Evolutionary conservation across 2,329 filamentous ascomycete species (phyloP), one percentile per base, ranked within the genome.

Genomic region (Exophiala oligosperma): DNA sequence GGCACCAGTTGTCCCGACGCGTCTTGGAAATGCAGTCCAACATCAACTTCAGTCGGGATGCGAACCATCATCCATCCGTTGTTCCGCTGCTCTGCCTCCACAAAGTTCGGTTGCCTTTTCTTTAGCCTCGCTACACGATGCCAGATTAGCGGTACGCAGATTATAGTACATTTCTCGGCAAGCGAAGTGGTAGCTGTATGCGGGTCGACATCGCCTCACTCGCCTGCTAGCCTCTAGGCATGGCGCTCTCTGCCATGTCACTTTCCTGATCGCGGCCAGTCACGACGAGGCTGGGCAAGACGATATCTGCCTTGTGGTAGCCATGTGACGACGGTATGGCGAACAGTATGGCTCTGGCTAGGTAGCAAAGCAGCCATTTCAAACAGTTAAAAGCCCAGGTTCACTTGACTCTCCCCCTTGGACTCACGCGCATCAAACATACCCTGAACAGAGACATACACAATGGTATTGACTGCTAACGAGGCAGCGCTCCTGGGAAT

Each of bases 401-500:
- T 28, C 26, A 7, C 4, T 28, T 28, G 26, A 28, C 26, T 28
- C 26, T 28, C 26, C 26, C 7, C 17, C 26, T 4, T 28, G 26
- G 26, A 28, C 26, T 28, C 26, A 28, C 4, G 7, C 26, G 7
- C 26, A 28, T 28, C 26, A 28, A 28, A 28, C 26, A 7, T 28
- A 4, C 26, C 26, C 26, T 7, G 26, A 28, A 28, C 4, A 26
- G 17, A 35, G 23, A 23, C 48, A 21, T 35, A 40, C 37, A 56
- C n/a, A 3, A 56, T 56, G 53, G 14, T 35, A 4, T 35, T 56
- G 4, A 56, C 17, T 50, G 32, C 53, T 21, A 35, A 56, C 28
- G 53, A 56, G 26, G 24, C 24, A 56, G 53, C 53, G 14, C 28
- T 56, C 5, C 24, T 56, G 6, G 46, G 47, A 6, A 49, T 41